Evolutionary conservation across 441 rosid species (phyloP), one percentile per base, ranked within the genome.

Genomic region (Jatropha multifida): DNA sequence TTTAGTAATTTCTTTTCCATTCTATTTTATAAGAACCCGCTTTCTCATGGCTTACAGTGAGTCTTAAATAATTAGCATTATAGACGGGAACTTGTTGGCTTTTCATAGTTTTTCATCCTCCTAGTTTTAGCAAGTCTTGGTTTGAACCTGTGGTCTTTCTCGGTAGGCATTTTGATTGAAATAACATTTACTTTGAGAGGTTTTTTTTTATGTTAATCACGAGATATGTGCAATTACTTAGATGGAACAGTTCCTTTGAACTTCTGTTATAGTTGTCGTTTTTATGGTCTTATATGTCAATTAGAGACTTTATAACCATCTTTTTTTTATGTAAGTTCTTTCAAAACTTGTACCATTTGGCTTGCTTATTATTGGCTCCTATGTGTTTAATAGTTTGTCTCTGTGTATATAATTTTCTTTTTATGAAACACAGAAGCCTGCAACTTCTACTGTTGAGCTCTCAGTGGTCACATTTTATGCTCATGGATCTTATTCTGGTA

Each of bases 401-500:
- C n/a, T 44, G 44, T 42, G 23, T 55, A 54, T 7, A n/a, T 44
- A 58, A 13, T 64, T 56, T 23, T 69, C 32, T 68, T 55, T 52
- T 76, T 62, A 72, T 73, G 40, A 77, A 77, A 52, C 73, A 54
- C 92, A 94, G 98, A 91, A 91, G 81, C 76, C 85, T 15, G 63
- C 88, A 72, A 75, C 83, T 77, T 84, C 94, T 49, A 83, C 65
- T 81, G 89, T 81, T 78, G 99, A 93, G 84, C 87, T 92, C 61
- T 80, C 94, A 32, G 73, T 94, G 79, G 92, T 94, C 72, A 81
- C 88, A 76, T 94, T 90, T 84, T 87, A 82, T 82, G 76, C 94
- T 76, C 92, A 92, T 82, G 98, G 97, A 78, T 82, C 94, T 70
- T 91, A 90, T 82, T 87, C 90, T 80, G 93, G 97, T 93, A 85